These are phyloP conservation scores for Cornus kousa DNA, from an alignment of 148 eudicot genomes.

Conservation along the genomic window DNA sequence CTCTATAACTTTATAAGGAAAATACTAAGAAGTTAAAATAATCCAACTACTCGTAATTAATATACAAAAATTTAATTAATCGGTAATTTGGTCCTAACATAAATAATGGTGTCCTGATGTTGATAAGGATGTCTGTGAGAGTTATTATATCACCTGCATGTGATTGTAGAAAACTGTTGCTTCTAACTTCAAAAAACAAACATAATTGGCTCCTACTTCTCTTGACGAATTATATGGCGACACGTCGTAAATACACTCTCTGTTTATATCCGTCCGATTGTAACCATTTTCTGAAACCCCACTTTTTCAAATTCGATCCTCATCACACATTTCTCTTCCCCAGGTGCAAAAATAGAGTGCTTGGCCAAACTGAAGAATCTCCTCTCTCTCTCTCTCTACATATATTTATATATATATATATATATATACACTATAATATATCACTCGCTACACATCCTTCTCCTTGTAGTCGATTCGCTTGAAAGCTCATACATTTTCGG, in stretches of 20 bases:
- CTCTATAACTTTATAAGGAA: too few species aligned
- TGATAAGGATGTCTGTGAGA: neutral
- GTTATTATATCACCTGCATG: too few species aligned
- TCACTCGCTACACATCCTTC: too few species aligned
- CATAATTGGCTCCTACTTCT: neutral
- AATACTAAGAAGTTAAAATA: too few species aligned
- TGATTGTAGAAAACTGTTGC: too few species aligned
- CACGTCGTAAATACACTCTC: neutral
- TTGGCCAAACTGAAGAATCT: neutral
- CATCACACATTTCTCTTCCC: neutral
- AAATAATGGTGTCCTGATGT: too few species aligned
- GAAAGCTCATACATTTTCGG: neutral
- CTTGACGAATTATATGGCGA: neutral
- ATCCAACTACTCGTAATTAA: too few species aligned
- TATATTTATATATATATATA: neutral
- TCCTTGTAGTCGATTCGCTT: slow-evolving; percentile 4
- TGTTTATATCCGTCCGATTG: neutral
- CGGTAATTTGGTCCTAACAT: too few species aligned
- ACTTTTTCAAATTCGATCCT: neutral
- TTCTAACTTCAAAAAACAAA: too few species aligned
- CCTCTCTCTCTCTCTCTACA: neutral
- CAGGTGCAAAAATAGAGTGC: neutral
- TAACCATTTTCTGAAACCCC: neutral
- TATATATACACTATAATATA: too few species aligned
- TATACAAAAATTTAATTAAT: too few species aligned